A percentile compares a stretch with the other conserved stretches of the same genome.
Evolutionary conservation across 805 yeast genomes (phyloP).

Genomic region (Spathaspora girioi): DNA sequence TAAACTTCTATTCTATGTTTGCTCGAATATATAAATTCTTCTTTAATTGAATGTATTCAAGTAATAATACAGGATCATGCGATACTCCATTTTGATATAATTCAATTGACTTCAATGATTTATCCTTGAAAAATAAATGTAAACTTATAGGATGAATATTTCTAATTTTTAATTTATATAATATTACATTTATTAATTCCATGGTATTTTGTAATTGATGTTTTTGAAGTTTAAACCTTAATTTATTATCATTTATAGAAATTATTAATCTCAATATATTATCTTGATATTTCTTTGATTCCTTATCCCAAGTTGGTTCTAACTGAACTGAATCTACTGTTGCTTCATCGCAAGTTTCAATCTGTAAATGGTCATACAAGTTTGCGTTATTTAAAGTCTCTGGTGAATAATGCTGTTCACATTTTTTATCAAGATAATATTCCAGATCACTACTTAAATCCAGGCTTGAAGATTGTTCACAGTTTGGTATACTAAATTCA

Average conservation of each 20-base stretch:
- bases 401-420: too few relatives aligned
- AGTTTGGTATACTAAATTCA: too few relatives aligned
- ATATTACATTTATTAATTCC: constrained; percentile 15
- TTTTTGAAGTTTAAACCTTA: constrained; percentile 11
- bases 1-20: not conserved
- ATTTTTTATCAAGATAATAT: too few relatives aligned
- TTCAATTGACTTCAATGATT: constrained; percentile 14
- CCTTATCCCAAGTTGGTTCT: not conserved
- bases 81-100: constrained; percentile 9
- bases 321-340: not conserved
- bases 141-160: constrained; percentile 12
- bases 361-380: not conserved
- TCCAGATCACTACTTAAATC: too few relatives aligned
- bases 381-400: not conserved
- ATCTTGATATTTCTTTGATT: not conserved
- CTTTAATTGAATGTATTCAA: constrained; percentile 9
- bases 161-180: constrained; percentile 11
- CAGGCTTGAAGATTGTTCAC: too few relatives aligned
- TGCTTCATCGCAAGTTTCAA: not conserved
- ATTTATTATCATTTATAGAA: not conserved
- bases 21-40: constrained; percentile 3
- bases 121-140: constrained; percentile 15
- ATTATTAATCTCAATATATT: not conserved
- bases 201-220: constrained; percentile 12
- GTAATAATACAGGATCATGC: constrained; percentile 3